Conservation (phyloP, 257 asterid species). For the Forsythia viridissima region DNA sequence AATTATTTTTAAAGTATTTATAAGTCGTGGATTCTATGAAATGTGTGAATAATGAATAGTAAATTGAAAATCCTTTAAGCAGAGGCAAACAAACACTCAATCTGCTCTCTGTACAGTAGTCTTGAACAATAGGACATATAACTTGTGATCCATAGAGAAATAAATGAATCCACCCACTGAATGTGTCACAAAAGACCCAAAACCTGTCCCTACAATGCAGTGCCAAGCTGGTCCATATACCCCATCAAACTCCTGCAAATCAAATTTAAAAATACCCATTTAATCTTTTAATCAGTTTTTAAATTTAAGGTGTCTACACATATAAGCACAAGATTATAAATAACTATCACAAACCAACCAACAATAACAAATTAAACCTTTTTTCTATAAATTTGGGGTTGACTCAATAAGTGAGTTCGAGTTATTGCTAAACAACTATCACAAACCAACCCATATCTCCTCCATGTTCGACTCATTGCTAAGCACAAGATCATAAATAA, state of each 20-base stretch:
- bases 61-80: too few species aligned
- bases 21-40: too few species aligned
- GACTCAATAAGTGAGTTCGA: not conserved
- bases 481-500: not conserved
- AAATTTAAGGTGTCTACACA: too few species aligned
- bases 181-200: conserved; percentile 87
- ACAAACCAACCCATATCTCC: not conserved
- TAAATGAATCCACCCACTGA: conserved; percentile 86
- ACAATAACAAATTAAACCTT: too few species aligned
- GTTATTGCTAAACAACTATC: not conserved
- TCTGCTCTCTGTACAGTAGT: conserved; percentile 83
- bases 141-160: conserved; percentile 83
- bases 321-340: not conserved
- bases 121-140: conserved; percentile 75
- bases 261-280: conserved; percentile 4
- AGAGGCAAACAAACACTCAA: not conserved
- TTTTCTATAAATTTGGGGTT: not conserved
- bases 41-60: too few species aligned
- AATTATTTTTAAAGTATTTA: too few species aligned
- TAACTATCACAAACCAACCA: not conserved
- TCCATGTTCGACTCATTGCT: not conserved
- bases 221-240: conserved; percentile 94
- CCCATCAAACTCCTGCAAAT: conserved; percentile 81
- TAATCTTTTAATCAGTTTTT: conserved; percentile 13
- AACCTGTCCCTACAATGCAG: conserved; percentile 80